Evolutionary conservation across 768 basidiomycete genomes (phyloP), one percentile per base, ranked within the genome.

Genomic region (Suillus americanus): DNA sequence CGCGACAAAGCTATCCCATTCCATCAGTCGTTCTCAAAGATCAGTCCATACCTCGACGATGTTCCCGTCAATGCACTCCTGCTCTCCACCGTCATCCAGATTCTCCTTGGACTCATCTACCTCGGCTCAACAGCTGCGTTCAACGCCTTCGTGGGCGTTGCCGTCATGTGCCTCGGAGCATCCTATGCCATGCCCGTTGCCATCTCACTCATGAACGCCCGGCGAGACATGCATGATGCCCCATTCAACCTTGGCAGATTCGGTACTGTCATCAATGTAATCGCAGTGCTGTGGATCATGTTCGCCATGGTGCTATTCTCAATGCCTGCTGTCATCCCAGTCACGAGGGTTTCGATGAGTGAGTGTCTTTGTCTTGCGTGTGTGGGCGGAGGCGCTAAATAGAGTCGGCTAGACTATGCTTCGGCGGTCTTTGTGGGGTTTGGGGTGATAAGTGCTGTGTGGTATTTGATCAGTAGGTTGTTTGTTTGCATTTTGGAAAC

Each of bases 361-460:
- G 59, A 54, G 79, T 73, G 6, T 9, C 33, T 14, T 45, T 35
- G 20, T 48, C 33, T 25, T 61, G 23, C 14, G 40, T 62, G 14
- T 16, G 38, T 40, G 25, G 38, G 18, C 33, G 37, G 20, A 13
- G 25, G 14, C n/a, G 33, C 43, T 57, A 56, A 57, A n/a, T 4
- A n/a, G 3, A 20, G 10, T 12, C 5, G 45, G 48, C 9, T 69
- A 89, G 88, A 90, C 74, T 88, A 88, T 66, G 88, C 88, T 16
- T 84, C 85, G 16, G 88, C 86, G 10, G 88, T 89, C 20, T 89
- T 89, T 64, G 84, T 87, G 46, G 88, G 85, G 2, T 89, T 90
- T 66, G 85, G 77, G 1, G 67, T 76, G 18, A 81, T 89, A 38
- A 87, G 87, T 54, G 84, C 81, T 0, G 74, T 81, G 33, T 90